These are phyloP conservation scores for Plasmodium fragile DNA, from an alignment of 169 alveolate genomes.

Conservation along the genomic window DNA sequence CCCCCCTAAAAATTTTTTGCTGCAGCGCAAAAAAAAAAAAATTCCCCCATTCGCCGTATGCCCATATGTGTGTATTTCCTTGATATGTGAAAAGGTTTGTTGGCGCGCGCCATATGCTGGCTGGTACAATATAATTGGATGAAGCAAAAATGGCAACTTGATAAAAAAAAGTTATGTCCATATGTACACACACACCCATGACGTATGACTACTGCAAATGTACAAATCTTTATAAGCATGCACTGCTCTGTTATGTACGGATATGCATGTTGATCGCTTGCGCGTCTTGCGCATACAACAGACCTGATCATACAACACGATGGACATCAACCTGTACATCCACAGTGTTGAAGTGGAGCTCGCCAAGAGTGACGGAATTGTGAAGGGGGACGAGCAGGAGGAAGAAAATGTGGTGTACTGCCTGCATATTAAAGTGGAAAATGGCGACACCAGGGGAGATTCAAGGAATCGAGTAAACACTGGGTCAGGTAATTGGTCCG, in stretches of 20 bases:
- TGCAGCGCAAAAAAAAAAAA: background rate
- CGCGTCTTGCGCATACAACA: background rate
- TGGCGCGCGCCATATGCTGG: background rate
- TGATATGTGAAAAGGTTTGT: background rate
- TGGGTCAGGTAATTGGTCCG: background rate
- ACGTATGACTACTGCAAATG: background rate
- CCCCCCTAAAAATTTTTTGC: background rate
- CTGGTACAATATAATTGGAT: background rate
- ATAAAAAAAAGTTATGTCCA: background rate
- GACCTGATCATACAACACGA: background rate
- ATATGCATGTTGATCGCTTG: constrained; percentile 1
- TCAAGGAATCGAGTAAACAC: background rate
- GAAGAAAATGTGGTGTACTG: constrained; percentile 57
- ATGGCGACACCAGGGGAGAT: background rate
- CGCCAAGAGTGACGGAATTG: background rate
- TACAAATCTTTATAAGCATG: background rate
- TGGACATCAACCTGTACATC: constrained; percentile 67
- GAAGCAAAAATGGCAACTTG: background rate
- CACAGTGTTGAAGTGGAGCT: constrained; percentile 73
- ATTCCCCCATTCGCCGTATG: background rate
- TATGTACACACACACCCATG: background rate
- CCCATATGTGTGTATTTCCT: background rate
- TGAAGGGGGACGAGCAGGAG: constrained; percentile 2
- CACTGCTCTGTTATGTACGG: background rate
- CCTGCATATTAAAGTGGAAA: constrained; percentile 62